Percentiles rank a stretch among this genome's conserved stretches.
Evolutionary conservation across 352 stramenopile species (phyloP).

Genomic region (Hyaloperonospora arabidopsidis): DNA sequence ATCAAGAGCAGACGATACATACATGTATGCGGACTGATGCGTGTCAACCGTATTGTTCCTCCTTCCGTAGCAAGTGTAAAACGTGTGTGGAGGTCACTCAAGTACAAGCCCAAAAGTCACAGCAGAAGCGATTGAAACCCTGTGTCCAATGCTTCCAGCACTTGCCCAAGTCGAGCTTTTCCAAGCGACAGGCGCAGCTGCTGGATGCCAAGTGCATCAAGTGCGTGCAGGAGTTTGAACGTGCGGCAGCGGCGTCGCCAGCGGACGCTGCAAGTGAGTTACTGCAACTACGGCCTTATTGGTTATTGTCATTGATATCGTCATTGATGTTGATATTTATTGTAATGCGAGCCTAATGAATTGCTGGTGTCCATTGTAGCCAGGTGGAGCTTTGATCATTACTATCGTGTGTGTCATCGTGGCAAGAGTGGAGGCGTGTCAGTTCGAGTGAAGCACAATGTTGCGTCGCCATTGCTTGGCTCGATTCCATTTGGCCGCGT

Average conservation of each 20-base stretch:
- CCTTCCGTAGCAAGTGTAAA: constrained; percentile 45
- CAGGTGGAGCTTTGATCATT: constrained; percentile 58
- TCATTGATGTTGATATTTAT: too few species aligned
- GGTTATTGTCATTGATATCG: too few species aligned
- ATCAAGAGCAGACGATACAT: too few species aligned
- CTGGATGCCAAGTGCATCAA: constrained; percentile 54
- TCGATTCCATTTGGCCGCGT: constrained; percentile 57
- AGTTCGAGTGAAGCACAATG: constrained; percentile 59
- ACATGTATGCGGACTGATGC: too few species aligned
- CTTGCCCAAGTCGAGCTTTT: constrained; percentile 49
- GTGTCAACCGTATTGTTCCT: too few species aligned
- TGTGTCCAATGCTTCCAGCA: constrained; percentile 75
- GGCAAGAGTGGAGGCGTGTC: constrained; percentile 57
- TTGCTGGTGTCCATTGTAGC: constrained; percentile 11
- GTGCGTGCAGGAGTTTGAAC: constrained; percentile 49
- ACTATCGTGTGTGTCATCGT: constrained; percentile 63
- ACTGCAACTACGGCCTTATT: background rate
- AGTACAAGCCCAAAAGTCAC: constrained; percentile 8
- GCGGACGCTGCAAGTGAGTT: constrained; percentile 25
- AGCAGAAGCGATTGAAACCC: constrained; percentile 40
- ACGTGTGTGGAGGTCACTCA: constrained; percentile 36
- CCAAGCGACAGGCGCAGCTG: constrained; percentile 61
- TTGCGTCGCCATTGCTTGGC: constrained; percentile 56
- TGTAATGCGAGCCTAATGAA: too few species aligned
- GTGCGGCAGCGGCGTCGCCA: constrained; percentile 18